Base-by-base conservation (phyloP, 495 filamentous ascomycete species). In the Xylaria sp. region DNA sequence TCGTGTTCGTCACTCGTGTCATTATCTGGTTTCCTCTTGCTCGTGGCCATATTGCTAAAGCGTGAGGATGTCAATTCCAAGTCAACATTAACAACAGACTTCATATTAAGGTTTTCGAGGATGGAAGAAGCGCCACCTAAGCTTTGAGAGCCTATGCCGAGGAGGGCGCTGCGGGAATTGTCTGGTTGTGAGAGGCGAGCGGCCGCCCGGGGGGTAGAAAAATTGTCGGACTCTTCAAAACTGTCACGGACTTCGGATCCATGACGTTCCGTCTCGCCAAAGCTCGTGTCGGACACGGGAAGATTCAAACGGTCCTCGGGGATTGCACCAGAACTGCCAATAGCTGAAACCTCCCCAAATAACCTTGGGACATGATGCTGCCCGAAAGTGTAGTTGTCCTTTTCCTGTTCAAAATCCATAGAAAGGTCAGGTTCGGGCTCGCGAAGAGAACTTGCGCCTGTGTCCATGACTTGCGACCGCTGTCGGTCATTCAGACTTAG, bases 321-420 rank as follows among this genome's bases (percentile, higher is more conserved):
- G 33, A 87, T 82, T 19, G 70, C 82, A 40, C 83, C 85, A 19
- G 82, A 82, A 80, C 91, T 95, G 26, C 88, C 86, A 4, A 96
- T 77, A 14, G 88, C 90, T 8, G 93, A 93, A 15, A 97, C 90
- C 78, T 97, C 93, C 0, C 94, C 94, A 81, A 95, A 97, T 4
- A 97, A 84, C 37, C 90, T 89, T 62, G 81, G 80, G 15, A 78
- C 71, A 79, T 82, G 74, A 77, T 77, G 19, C 46, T 79, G 70
- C 59, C 80, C 77, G 68, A 80, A 76, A 14, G 78, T 80, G 52
- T 82, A 75, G 66, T 85, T 84, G 55, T 84, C 82, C 41, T 84
- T 83, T 64, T 82, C 78, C 2, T 77, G 77, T 44, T 82, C 82
- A 37, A 74, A 79, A 24, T 75, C 82, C 65, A 68, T 68, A 48